These are phyloP conservation scores for Alternaria tenuissima DNA, from an alignment of 2,329 filamentous ascomycete species.

Conservation along the genomic window DNA sequence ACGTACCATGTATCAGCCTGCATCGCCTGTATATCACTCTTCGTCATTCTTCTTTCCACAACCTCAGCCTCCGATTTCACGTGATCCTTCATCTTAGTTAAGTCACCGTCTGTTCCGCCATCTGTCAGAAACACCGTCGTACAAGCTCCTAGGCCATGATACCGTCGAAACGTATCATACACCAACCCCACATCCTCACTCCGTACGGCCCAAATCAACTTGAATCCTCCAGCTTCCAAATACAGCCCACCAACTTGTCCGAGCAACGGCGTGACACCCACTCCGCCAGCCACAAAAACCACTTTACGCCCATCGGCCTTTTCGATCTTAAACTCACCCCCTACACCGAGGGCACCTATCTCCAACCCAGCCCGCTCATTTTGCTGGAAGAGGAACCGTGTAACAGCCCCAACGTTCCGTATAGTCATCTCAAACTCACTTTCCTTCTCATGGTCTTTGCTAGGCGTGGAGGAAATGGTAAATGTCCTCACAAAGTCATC, in stretches of 20 bases:
- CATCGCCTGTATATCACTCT: constrained; percentile 52
- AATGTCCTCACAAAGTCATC: constrained; percentile 87
- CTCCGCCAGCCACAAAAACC: constrained; percentile 77
- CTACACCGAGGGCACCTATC: constrained; percentile 75
- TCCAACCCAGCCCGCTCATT: constrained; percentile 64
- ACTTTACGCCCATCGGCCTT: constrained; percentile 49
- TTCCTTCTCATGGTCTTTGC: constrained; percentile 12
- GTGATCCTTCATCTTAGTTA: constrained; percentile 35
- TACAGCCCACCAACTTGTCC: constrained; percentile 63
- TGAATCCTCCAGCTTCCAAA: constrained; percentile 50
- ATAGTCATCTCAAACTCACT: constrained; percentile 76
- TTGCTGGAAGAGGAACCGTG: constrained; percentile 68
- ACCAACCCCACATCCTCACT: constrained; percentile 70
- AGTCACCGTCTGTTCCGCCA: constrained; percentile 10
- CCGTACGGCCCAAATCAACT: constrained; percentile 73
- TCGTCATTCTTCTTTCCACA: constrained; percentile 56
- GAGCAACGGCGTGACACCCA: constrained; percentile 85
- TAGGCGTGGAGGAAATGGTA: constrained; percentile 73
- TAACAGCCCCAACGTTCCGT: constrained; percentile 73
- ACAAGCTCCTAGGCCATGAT: constrained; percentile 60
- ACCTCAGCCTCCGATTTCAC: constrained; percentile 51
- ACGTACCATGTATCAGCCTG: constrained; percentile 64
- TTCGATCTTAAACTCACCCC: constrained; percentile 66
- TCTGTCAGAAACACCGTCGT: constrained; percentile 74
- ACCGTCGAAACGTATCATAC: constrained; percentile 63